Percentiles rank a stretch among this genome's conserved stretches.
Evolutionary conservation across 208 protist genomes (phyloP).

Genomic region (Acanthamoeba sp.): DNA sequence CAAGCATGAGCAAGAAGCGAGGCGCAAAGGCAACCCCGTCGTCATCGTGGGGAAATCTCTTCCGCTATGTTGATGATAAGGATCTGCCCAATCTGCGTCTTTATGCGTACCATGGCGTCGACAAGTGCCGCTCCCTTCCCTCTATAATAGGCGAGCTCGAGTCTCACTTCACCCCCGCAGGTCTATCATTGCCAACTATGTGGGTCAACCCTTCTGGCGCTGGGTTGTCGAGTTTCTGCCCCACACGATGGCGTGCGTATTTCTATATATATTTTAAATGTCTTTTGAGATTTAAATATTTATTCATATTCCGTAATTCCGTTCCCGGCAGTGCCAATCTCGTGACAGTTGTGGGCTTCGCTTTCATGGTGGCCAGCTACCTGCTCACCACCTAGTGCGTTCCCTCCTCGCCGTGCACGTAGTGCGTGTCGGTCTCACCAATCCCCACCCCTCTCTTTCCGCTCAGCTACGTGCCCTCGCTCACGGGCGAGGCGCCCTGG

Average conservation of each 20-base stretch:
- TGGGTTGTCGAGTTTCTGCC: slow-evolving; percentile 59
- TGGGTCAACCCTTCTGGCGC: slow-evolving; percentile 43
- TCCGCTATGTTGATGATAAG: slow-evolving; percentile 23
- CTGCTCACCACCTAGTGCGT: slow-evolving; percentile 19
- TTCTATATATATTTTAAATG: no score
- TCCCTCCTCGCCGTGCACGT: not conserved
- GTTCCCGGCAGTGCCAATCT: slow-evolving; percentile 33
- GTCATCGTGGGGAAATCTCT: not conserved
- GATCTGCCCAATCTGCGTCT: not conserved
- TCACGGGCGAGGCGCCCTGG: not conserved
- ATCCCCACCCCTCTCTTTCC: not conserved
- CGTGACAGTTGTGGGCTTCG: slow-evolving; percentile 39
- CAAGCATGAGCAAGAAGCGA: slow-evolving; percentile 1
- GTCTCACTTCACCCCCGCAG: not conserved
- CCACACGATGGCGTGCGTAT: not conserved
- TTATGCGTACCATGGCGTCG: slow-evolving; percentile 30
- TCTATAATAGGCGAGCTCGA: not conserved
- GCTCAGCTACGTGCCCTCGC: not conserved
- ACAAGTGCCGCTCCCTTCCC: not conserved
- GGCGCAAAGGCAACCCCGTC: no score
- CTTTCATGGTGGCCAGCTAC: slow-evolving; percentile 51
- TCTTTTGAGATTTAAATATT: not conserved
- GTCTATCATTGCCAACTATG: slow-evolving; percentile 60
- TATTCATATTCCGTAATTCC: not conserved
- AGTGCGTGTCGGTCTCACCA: not conserved